Conservation (phyloP, 192 early-diverging fungal species). For the Lobosporangium transversale region DNA sequence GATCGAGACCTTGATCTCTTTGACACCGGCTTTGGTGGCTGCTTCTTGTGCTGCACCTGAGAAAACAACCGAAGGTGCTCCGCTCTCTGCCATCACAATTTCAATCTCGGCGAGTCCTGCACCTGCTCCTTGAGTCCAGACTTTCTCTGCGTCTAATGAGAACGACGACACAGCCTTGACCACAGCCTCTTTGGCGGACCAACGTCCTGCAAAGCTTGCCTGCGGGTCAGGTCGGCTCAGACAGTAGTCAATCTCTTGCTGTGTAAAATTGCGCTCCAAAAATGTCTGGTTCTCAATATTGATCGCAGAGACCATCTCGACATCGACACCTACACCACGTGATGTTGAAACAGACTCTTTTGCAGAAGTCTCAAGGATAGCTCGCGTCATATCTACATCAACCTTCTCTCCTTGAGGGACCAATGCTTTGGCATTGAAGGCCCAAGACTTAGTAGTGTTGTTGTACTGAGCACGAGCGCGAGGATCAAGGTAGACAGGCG, state of each 20-base stretch:
- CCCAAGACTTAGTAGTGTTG: constrained; percentile 73
- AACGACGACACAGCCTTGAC: constrained; percentile 90
- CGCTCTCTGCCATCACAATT: constrained; percentile 70
- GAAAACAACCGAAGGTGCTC: constrained; percentile 84
- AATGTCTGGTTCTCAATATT: constrained; percentile 86
- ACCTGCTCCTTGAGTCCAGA: constrained; percentile 82
- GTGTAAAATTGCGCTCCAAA: constrained; percentile 92
- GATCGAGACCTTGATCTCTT: constrained; percentile 88
- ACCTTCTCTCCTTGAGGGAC: constrained; percentile 48
- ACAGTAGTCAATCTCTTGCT: constrained; percentile 85
- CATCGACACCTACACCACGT: constrained; percentile 85
- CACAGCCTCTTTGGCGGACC: constrained; percentile 97
- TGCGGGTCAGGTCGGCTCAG: constrained; percentile 71
- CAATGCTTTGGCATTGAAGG: constrained; percentile 64
- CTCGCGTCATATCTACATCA: constrained; percentile 66
- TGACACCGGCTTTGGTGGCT: constrained; percentile 74
- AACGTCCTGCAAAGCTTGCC: constrained; percentile 90
- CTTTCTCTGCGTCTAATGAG: constrained; percentile 55
- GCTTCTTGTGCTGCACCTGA: constrained; percentile 84
- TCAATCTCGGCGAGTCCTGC: constrained; percentile 94
- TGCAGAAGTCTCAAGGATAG: constrained; percentile 60
- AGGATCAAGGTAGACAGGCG: constrained; percentile 88
- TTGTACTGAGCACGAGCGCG: constrained; percentile 84
- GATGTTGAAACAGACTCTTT: constrained; percentile 49
- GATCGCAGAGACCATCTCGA: constrained; percentile 85